Percentiles rank a stretch among this genome's conserved stretches.
Evolutionary conservation across 83 land plant species (phyloP).

Genomic region (Thuja plicata): DNA sequence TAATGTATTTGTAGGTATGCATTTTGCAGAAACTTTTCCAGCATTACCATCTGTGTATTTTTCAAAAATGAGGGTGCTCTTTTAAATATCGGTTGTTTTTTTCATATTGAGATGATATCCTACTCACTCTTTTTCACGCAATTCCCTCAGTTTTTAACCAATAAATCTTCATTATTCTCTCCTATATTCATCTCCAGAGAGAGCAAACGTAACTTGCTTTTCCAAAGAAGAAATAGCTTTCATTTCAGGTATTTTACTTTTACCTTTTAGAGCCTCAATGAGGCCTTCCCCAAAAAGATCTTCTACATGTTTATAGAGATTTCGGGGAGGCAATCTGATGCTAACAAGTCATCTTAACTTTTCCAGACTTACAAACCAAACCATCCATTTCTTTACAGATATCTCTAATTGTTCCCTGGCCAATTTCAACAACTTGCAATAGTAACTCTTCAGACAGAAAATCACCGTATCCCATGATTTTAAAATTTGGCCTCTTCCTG

Average conservation of each 20-base stretch:
- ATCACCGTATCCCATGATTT: too few relatives aligned
- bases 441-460: too few relatives aligned
- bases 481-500: too few relatives aligned
- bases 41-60: too few relatives aligned
- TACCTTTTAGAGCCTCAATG: constrained; percentile 61
- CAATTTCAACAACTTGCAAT: too few relatives aligned
- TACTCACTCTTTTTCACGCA: too few relatives aligned
- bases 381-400: constrained; percentile 72
- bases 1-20: too few relatives aligned
- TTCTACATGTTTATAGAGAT: constrained; percentile 70
- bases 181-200: constrained; percentile 69
- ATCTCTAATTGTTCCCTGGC: constrained; percentile 76
- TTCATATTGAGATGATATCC: too few relatives aligned
- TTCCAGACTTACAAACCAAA: constrained; percentile 75
- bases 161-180: constrained; percentile 24
- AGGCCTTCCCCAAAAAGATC: constrained; percentile 81
- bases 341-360: constrained; percentile 71
- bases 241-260: constrained; percentile 67
- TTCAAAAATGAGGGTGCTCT: too few relatives aligned
- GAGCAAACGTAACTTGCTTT: constrained; percentile 55
- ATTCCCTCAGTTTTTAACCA: not conserved
- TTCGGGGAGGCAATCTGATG: constrained; percentile 76
- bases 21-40: too few relatives aligned
- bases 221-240: constrained; percentile 71
- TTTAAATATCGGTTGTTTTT: too few relatives aligned